Evolutionary conservation across 352 stramenopile species (phyloP), one percentile per base, ranked within the genome.

Genomic region (Elongisporangium anandrum): DNA sequence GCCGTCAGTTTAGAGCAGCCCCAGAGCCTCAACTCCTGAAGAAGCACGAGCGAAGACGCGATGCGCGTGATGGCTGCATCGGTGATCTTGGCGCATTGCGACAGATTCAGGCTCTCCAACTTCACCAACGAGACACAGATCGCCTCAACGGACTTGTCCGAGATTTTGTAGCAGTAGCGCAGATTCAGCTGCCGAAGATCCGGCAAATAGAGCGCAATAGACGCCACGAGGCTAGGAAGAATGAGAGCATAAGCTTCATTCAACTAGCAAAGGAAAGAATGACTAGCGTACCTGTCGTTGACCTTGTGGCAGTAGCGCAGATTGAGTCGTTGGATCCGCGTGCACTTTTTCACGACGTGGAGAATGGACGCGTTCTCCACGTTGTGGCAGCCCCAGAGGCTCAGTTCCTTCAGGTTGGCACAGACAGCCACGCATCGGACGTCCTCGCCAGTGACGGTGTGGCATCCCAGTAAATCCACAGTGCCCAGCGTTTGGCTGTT

Each of bases 141-240:
- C 15, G 65, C 61, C 5, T 59, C 54, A 13, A 95, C 83, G 17
- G 68, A 75, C 12, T 70, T 72, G 57, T 95, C 86, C 41, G 86
- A 88, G n/a, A 95, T 60, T 57, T 94, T 94, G 79, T 90, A 94
- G 72, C 84, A 94, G 66, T 95, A 95, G 50, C 84, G 84, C 38
- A 95, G 41, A 51, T 94, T 92, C 56, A 95, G 59, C 21, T 90
- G 68, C 45, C 77, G 78, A 4, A 95, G 73, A 45, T 74, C 63
- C 12, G 70, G 73, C 26, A 85, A 38, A 19, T 79, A 19, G 2
- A 50, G 19, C 2, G 75, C 82, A 57, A 95, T 79, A 19, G 70
- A 72, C 9, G 75, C 65, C 12, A 92, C 77, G 8, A 94, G 64
- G 9, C 29, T 41, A 41, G 29, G 13, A 9, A 41, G 29, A 4